These are phyloP conservation scores for Rhizophagus prolifer DNA, from an alignment of 192 early-diverging fungal species.

Conservation along the genomic window DNA sequence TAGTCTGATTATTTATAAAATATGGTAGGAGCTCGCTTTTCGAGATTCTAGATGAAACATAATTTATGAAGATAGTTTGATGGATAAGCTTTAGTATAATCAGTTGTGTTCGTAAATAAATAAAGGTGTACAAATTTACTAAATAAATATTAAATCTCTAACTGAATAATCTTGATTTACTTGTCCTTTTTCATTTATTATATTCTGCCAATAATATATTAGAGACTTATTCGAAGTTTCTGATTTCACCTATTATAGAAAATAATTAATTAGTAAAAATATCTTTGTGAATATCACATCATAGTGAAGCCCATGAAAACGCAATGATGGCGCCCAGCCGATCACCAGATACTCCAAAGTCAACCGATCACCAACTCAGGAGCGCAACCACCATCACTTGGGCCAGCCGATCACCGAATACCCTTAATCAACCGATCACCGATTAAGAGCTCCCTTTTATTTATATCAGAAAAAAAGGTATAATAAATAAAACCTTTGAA, in stretches of 20 bases:
- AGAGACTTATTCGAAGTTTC: too few relatives aligned
- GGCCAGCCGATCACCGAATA: conserved; percentile 23
- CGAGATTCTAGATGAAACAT: too few relatives aligned
- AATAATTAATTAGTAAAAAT: conserved; percentile 11
- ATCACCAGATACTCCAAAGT: conserved; percentile 18
- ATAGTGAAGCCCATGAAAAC: conserved; percentile 1
- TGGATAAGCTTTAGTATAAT: too few relatives aligned
- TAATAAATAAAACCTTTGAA: conserved; percentile 11
- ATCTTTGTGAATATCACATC: not conserved
- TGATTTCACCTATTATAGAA: not conserved
- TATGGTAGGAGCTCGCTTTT: too few relatives aligned
- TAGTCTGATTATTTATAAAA: too few relatives aligned
- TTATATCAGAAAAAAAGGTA: not conserved
- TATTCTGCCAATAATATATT: conserved; percentile 11
- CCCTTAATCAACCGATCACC: conserved; percentile 13
- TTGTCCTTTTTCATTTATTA: conserved; percentile 12
- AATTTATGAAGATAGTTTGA: too few relatives aligned
- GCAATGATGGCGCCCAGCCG: conserved; percentile 20
- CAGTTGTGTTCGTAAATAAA: too few relatives aligned
- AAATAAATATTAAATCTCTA: too few relatives aligned
- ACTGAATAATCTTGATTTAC: not conserved
- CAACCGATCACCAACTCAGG: conserved; percentile 7
- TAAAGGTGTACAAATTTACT: too few relatives aligned
- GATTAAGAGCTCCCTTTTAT: conserved; percentile 20
- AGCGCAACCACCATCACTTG: conserved; percentile 27